Base-by-base conservation (phyloP, 2,329 filamentous ascomycete genomes). In the Neonectria coccinea region DNA sequence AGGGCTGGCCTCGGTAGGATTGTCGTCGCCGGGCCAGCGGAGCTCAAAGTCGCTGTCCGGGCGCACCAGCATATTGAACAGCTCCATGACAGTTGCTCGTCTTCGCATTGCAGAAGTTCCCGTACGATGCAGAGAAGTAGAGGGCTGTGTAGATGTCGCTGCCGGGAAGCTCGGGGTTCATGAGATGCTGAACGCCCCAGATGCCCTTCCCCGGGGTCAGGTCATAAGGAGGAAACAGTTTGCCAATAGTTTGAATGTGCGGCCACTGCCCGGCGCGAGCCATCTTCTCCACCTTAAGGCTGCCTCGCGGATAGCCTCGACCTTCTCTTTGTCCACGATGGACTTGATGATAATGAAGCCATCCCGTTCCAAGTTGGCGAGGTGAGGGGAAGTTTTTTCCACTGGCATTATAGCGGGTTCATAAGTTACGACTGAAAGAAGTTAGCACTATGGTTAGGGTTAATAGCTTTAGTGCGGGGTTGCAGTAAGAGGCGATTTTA, bases 161-260 rank as follows among this genome's bases (percentile, higher is more conserved):
- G 58, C 86, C 85, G 0, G 88, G 86, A 70, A 95, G 87, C 1
- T 85, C 82, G 0, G 93, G 93, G 77, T 94, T 90, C 73, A 97
- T 84, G 5, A 97, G 85, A 78, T 94, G 92, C 82, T 97, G 93
- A 2, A 97, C 91, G 67, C 93, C 93, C 94, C 93, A 97, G 78
- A 97, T 97, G 20, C 92, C 79, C 1, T 84, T 81, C 52, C 84
- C 82, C 1, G 84, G 81, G 54, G 83, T 82, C n/a, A 83, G 83
- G 4, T 86, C 82, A 93, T 93, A 97, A 0, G 94, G 94, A 1
- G 93, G 93, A 80, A 97, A 97, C 79, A 97, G 93, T 79, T 97
- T 97, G 58, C 92, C 92, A 2, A 96, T 87, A 0, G 92, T 95
- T 68, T 93, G 91, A 73, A 97, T 89, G 79, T 91, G 86, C 3